Base-by-base conservation (phyloP, 306 rosid genomes). In the Ceratonia siliqua region DNA sequence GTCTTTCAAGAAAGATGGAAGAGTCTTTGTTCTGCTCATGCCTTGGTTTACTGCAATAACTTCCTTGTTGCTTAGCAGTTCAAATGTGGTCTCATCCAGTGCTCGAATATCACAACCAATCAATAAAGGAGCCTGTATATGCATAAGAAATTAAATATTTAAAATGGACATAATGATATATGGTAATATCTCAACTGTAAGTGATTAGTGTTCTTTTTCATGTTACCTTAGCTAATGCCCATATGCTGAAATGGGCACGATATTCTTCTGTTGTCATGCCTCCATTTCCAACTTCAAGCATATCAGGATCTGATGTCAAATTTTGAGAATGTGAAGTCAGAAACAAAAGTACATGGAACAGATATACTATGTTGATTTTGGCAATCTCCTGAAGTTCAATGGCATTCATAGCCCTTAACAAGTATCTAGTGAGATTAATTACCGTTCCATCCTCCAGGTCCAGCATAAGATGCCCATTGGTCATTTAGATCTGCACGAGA, bases 401-500 rank as follows among this genome's bases (percentile, higher is more conserved):
- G 27, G 35, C 0, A 42, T n/a, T 39, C 14, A 2, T 11, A 68
- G 25, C 8, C 8, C 4, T 53, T 5, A 68, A 27, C 13, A 38
- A 63, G 35, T 68, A 24, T 35, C 18, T 2, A 11, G 38, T 59
- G 66, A 46, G 42, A 8, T 52, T 20, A 5, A 36, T 79, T 84
- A 89, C 95, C 97, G 78, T 91, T 91, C 97, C 97, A 91, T 49
- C 92, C 92, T 46, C 95, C 92, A 48, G 92, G 95, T 81, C 85
- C 85, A 58, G 95, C 97, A 73, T 82, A 87, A 25, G 92, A 84
- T 65, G 97, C 92, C 95, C 97, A 91, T 78, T 62, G 63, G 77
- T 91, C 88, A 38, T 89, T 91, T 62, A 8, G 66, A 80, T 91
- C 95, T n/a, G 92, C 92, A 8, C 50, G 79, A 46, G 87, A 72